Evolutionary conservation across 2,329 filamentous ascomycete species (phyloP).

Genomic region (Colletotrichum sp.): DNA sequence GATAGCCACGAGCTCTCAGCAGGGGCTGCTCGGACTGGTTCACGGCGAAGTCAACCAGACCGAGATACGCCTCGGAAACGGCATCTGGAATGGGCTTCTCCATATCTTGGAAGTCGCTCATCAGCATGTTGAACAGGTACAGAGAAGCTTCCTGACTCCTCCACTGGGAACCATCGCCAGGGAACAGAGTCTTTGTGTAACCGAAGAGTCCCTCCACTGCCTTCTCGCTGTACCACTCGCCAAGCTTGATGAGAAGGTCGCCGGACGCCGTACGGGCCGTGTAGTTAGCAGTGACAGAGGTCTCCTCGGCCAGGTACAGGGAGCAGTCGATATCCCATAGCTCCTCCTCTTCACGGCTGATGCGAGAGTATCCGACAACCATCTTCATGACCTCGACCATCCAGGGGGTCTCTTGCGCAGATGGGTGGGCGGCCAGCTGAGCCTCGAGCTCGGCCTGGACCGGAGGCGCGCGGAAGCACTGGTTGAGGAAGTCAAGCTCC

Average conservation of each 20-base stretch:
- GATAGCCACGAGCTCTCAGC: constrained; percentile 83
- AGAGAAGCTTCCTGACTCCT: constrained; percentile 78
- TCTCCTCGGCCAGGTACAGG: constrained; percentile 93
- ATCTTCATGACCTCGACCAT: constrained; percentile 87
- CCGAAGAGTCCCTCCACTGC: constrained; percentile 80
- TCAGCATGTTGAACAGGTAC: constrained; percentile 83
- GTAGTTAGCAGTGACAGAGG: constrained; percentile 93
- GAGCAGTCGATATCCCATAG: constrained; percentile 98
- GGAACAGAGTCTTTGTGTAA: constrained; percentile 78
- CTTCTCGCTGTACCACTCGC: constrained; percentile 82
- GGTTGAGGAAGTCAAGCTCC: constrained; percentile 93
- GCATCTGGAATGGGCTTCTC: constrained; percentile 73
- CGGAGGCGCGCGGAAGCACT: constrained; percentile 84
- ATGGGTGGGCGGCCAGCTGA: constrained; percentile 69
- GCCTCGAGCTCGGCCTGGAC: constrained; percentile 89
- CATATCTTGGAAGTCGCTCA: constrained; percentile 83
- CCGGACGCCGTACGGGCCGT: constrained; percentile 92
- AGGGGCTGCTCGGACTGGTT: constrained; percentile 73
- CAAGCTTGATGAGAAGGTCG: constrained; percentile 89
- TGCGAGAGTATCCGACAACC: constrained; percentile 83
- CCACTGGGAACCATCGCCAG: constrained; percentile 57
- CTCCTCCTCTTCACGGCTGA: constrained; percentile 90
- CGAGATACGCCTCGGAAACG: constrained; percentile 75
- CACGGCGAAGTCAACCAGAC: constrained; percentile 81
- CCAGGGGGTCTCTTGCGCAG: constrained; percentile 74